These are phyloP conservation scores for Teunomyces lycoperdinae DNA, from an alignment of 805 yeast genomes.

Conservation along the genomic window DNA sequence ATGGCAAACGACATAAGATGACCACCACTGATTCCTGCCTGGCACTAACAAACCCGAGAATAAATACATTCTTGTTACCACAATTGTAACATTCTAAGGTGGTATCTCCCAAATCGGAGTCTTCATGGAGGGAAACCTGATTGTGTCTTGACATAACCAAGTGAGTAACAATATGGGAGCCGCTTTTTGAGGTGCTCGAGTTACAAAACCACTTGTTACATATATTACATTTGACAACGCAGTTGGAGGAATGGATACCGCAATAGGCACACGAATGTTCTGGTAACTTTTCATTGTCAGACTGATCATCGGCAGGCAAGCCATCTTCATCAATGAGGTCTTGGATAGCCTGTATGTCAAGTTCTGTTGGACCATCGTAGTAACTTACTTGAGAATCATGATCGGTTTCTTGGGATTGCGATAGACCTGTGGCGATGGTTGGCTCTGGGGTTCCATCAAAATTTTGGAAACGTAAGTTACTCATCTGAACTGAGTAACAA, in stretches of 20 bases:
- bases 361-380: slow-evolving; percentile 1
- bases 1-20: slow-evolving; percentile 81
- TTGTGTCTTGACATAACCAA: slow-evolving; percentile 78
- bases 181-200: slow-evolving; percentile 51
- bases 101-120: slow-evolving; percentile 84
- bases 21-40: slow-evolving; percentile 85
- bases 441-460: slow-evolving; percentile 4
- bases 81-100: slow-evolving; percentile 87
- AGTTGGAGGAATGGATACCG: slow-evolving; percentile 60
- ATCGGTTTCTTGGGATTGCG: neutral
- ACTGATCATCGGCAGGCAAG: neutral
- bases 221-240: slow-evolving; percentile 70
- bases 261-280: slow-evolving; percentile 60
- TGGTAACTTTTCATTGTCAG: slow-evolving; percentile 11
- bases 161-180: slow-evolving; percentile 85
- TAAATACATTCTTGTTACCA: slow-evolving; percentile 76
- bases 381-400: neutral
- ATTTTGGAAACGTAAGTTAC: slow-evolving; percentile 22
- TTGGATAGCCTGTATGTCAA: slow-evolving; percentile 6
- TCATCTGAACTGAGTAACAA: slow-evolving; percentile 14
- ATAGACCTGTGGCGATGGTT: neutral
- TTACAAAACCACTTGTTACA: slow-evolving; percentile 93
- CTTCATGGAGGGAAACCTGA: slow-evolving; percentile 69
- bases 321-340: slow-evolving; percentile 10
- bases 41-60: slow-evolving; percentile 84